Evolutionary conservation across 306 rosid genomes (phyloP), one percentile per base, ranked within the genome.

Genomic region (Vigna unguiculata): DNA sequence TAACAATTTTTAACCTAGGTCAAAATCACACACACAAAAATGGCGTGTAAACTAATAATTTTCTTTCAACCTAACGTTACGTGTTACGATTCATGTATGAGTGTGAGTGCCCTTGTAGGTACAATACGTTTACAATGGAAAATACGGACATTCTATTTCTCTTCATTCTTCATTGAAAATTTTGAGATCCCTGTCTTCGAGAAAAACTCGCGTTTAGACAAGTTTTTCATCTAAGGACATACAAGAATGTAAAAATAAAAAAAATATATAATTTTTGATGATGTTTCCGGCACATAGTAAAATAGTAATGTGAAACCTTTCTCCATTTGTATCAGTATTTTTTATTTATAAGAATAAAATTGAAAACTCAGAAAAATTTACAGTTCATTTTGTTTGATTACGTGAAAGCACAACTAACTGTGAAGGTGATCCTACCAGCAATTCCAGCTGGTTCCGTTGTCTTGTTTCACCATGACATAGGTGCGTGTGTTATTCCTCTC

Each of bases 11-110:
- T 36, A 51, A 38, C 58, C 15, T 3, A 4, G 1, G 62, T 32
- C 38, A 62, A 36, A 9, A 22, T 36, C 53, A 2, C 52, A 6
- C 6, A 7, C 43, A 7, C 48, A 69, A 7, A 15, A 0, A 11
- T 30, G 30, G 15, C 28, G 45, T 51, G 75, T 51, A 12, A 46
- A 55, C 64, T 30, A 61, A 75, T 61, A 16, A 47, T 74, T 61
- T 52, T 71, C 47, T 36, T 71, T 46, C 30, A 21, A 54, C 54
- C 36, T 17, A 64, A 77, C 64, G 57, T 70, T 66, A 71, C 69
- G 17, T 57, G 67, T 24, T 68, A 53, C 13, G 53, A 45, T 41
- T 67, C 16, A 9, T 7, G 11, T 54, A 28, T 7, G 20, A 15
- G 48, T 69, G 62, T 10, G 28, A 17, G 9, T 17, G 48, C 9